A percentile compares a stretch with the other conserved stretches of the same genome.
Conservation (phyloP, 1,139 yeast genomes). For the Eremothecium gossypii region DNA sequence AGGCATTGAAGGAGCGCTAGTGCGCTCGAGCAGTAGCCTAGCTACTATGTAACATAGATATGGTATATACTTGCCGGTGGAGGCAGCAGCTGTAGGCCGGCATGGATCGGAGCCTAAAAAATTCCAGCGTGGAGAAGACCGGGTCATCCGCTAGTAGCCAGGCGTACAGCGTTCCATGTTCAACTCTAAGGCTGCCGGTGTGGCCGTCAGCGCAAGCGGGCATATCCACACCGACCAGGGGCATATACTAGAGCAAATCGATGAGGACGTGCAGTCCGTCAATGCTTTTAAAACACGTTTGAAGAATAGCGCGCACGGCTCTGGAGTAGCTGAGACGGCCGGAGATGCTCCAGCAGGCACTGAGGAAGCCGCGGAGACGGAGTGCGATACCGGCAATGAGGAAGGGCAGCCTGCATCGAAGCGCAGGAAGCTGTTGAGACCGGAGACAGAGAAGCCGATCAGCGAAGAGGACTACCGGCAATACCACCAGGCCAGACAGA, state of each 20-base stretch:
- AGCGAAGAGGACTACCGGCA: constrained; percentile 40
- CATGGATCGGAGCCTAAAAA: too few relatives aligned
- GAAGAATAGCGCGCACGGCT: constrained; percentile 15
- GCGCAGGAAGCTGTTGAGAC: constrained; percentile 2
- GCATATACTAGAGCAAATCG: constrained; percentile 31
- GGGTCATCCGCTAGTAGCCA: too few relatives aligned
- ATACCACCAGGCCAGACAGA: constrained; percentile 59
- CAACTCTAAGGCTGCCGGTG: neutral
- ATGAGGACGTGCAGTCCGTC: constrained; percentile 35
- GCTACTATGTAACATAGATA: constrained; percentile 1
- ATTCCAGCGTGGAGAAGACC: too few relatives aligned
- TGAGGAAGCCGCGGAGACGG: neutral
- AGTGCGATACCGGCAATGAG: constrained; percentile 1
- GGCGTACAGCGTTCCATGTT: too few relatives aligned
- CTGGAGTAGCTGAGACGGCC: neutral
- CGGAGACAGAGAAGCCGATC: neutral
- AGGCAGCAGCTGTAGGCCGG: too few relatives aligned
- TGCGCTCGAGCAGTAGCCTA: constrained; percentile 1
- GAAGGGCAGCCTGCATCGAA: constrained; percentile 7
- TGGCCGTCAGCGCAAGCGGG: constrained; percentile 3
- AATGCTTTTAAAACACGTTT: constrained; percentile 30
- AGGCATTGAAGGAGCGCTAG: constrained; percentile 60
- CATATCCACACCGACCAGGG: constrained; percentile 15
- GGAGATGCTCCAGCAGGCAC: constrained; percentile 1
- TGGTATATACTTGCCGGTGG: neutral